Evolutionary conservation across 352 stramenopile species (phyloP), one percentile per base, ranked within the genome.

Genomic region (Thalassiosira mediterranea): DNA sequence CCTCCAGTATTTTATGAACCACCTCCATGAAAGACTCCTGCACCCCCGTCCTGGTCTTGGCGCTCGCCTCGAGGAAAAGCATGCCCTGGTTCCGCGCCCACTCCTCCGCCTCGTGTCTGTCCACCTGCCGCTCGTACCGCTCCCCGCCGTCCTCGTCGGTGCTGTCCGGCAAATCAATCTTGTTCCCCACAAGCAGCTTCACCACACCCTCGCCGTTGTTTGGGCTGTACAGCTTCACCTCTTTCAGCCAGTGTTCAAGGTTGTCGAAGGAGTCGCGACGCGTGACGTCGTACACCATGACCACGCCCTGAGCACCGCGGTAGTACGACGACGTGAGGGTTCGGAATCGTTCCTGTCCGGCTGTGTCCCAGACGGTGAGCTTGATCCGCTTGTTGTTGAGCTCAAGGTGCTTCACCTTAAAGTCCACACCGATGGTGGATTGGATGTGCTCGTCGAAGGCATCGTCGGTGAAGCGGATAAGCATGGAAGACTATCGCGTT

Each of bases 321-420:
- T 98, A 99, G 81, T 99, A 99, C 57, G 94, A 98, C 57, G 95
- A 98, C 58, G 97, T 99, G 83, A 99, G 98, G 65, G 97, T 99
- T 53, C 96, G 94, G 91, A 99, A 99, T 51, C 97, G 96, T 85
- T 99, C 97, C 88, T 99, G 97, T 31, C 97, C 97, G 31, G 97
- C 97, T 29, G 97, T 99, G 79, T 99, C 97, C 97, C 96, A 99
- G 76, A 99, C 98, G 88, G 93, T 86, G 42, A 99, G 89, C 86
- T 98, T 98, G 79, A 99, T 96, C 66, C 96, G 97, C 86, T 98
- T 98, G 62, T 91, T 96, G 84, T 98, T 96, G 32, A 96, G 87
- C 61, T 96, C 85, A 21, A 97, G 79, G 61, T 94, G 95, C 83
- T 97, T 97, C 69, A 95, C 95, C 79, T 96, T 97, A 76, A 96